Percentiles rank a stretch among this genome's conserved stretches.
phyloP scores from a whole-genome alignment of 2,329 filamentous ascomycete genomes.

The Cordyceps sp. region DNA sequence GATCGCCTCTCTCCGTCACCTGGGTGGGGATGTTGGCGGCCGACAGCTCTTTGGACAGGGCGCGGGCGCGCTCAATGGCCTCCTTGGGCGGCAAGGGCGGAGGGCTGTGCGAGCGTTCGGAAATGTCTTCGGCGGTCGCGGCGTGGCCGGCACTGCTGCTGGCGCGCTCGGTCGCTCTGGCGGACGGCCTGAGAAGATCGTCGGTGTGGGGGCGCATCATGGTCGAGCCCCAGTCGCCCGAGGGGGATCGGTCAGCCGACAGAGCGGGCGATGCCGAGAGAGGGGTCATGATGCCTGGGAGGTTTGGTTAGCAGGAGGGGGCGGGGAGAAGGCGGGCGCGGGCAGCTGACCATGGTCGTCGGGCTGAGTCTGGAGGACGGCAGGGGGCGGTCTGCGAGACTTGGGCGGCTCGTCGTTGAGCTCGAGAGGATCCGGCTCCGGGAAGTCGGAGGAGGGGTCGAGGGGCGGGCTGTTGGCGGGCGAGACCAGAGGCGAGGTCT shows the following conservation, averaged over 20 bases:
- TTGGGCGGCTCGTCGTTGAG: conserved; percentile 31
- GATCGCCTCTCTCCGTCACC: conserved; percentile 80
- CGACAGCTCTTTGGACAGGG: conserved; percentile 73
- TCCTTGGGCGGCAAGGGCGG: conserved; percentile 56
- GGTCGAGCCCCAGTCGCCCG: conserved; percentile 32
- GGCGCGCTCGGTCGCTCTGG: conserved; percentile 20
- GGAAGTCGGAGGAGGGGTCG: conserved; percentile 23
- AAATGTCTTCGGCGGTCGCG: conserved; percentile 18
- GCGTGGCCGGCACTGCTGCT: conserved; percentile 19
- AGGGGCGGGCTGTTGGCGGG: conserved; percentile 74
- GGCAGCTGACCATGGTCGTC: conserved; percentile 14
- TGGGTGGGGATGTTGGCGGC: conserved; percentile 83
- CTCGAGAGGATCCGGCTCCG: conserved; percentile 55
- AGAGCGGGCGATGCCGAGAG: conserved; percentile 35
- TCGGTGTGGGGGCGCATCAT: conserved; percentile 34
- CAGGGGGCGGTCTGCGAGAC: conserved; percentile 26
- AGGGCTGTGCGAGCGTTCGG: conserved; percentile 57
- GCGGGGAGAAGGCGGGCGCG: neutral
- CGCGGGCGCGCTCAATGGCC: conserved; percentile 67
- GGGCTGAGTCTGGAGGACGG: conserved; percentile 18
- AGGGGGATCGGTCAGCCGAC: conserved; percentile 24
- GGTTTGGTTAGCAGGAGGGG: neutral
- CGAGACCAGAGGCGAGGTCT: conserved; percentile 87
- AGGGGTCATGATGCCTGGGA: conserved; percentile 32
- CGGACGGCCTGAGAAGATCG: conserved; percentile 31